These are phyloP conservation scores for Podospora anserina DNA, from an alignment of 495 filamentous ascomycete species.

Conservation along the genomic window DNA sequence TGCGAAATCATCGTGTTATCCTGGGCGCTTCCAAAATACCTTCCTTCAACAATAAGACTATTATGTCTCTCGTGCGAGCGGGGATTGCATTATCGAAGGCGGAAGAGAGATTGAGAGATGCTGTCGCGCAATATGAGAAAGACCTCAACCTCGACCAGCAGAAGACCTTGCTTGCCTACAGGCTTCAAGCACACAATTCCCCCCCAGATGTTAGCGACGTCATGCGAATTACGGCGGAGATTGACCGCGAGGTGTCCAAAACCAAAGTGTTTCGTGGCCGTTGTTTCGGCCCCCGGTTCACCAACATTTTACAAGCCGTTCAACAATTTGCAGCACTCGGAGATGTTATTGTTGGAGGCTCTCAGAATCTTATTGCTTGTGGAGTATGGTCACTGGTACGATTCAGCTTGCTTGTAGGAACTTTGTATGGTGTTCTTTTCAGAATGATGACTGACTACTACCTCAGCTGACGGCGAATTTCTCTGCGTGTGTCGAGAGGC, in stretches of 20 bases:
- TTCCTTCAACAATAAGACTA: no score
- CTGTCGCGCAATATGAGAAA: constrained; percentile 41
- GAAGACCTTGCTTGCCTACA: constrained; percentile 25
- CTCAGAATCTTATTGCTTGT: constrained; percentile 47
- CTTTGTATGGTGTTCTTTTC: constrained; percentile 7
- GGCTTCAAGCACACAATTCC: constrained; percentile 10
- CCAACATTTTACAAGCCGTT: constrained; percentile 41
- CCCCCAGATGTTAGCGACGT: constrained; percentile 39
- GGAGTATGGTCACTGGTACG: constrained; percentile 45
- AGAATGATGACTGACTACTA: constrained; percentile 20
- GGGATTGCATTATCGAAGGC: constrained; percentile 30
- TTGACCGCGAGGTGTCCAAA: constrained; percentile 30
- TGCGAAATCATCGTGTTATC: no score
- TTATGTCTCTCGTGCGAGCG: neutral
- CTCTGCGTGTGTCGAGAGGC: constrained; percentile 39
- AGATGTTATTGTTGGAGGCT: constrained; percentile 44
- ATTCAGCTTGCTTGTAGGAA: constrained; percentile 39
- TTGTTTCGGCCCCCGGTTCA: constrained; percentile 43
- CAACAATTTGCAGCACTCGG: constrained; percentile 45
- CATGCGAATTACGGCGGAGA: constrained; percentile 43
- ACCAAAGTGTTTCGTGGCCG: constrained; percentile 26
- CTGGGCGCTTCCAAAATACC: no score
- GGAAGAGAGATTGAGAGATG: constrained; percentile 40
- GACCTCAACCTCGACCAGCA: constrained; percentile 41
- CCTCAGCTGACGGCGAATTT: constrained; percentile 28